Percentiles rank a stretch among this genome's conserved stretches.
phyloP scores from a whole-genome alignment of 768 basidiomycete species.

The Hygrophorus russula region DNA sequence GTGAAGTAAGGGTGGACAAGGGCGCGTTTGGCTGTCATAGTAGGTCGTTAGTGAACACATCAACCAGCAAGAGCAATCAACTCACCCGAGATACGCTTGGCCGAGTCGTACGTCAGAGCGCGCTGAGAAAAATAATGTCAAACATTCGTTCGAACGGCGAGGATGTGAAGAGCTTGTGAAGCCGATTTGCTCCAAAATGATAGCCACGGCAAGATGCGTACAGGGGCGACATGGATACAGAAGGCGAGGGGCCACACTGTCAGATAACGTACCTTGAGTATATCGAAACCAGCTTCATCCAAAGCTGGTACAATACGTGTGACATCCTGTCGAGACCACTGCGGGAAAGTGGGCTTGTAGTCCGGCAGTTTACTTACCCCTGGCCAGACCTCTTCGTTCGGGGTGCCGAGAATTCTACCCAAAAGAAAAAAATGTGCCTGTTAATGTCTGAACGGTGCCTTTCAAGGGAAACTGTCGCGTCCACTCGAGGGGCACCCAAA shows the following conservation, averaged over 20 bases:
- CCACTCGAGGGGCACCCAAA: conserved; percentile 4
- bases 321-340: conserved; percentile 80
- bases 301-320: conserved; percentile 52
- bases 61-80: conserved; percentile 1
- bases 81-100: conserved; percentile 86
- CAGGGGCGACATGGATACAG: neutral
- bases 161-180: neutral
- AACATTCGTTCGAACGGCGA: neutral
- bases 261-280: conserved; percentile 46
- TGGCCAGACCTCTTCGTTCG: conserved; percentile 85
- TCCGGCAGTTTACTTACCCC: conserved; percentile 83
- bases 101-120: conserved; percentile 78
- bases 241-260: conserved; percentile 1
- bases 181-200: neutral
- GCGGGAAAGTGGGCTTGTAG: conserved; percentile 95
- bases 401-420: conserved; percentile 83
- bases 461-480: neutral
- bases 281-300: conserved; percentile 70
- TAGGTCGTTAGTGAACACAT: conserved; percentile 12
- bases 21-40: conserved; percentile 48
- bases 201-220: neutral
- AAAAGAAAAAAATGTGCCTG: neutral
- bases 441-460: neutral
- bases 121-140: conserved; percentile 24
- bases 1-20: conserved; percentile 39